phyloP scores from a whole-genome alignment of 441 rosid genomes.

The Kokia cookei region DNA sequence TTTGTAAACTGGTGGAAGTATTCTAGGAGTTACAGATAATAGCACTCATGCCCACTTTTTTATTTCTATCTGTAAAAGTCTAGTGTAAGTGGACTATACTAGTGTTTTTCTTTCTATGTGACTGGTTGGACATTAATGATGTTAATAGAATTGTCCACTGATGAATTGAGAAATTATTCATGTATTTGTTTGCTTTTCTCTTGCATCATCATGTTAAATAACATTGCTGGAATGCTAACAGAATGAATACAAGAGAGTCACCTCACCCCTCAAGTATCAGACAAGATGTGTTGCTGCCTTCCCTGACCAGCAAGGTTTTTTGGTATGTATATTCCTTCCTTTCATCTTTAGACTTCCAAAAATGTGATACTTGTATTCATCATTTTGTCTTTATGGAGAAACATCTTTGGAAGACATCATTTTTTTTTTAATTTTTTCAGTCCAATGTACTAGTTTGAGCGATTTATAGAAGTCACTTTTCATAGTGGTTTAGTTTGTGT shows the following conservation, averaged over 20 bases:
- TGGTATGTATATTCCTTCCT: slow-evolving; percentile 46
- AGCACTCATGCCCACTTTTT: background rate
- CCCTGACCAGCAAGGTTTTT: slow-evolving; percentile 97
- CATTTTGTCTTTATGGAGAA: background rate
- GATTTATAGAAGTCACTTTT: background rate
- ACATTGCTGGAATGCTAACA: slow-evolving; percentile 21
- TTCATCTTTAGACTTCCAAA: background rate
- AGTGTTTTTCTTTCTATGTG: background rate
- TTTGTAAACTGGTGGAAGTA: background rate
- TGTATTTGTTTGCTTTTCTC: background rate
- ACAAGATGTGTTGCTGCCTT: slow-evolving; percentile 96
- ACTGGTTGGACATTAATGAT: background rate
- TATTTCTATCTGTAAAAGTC: background rate
- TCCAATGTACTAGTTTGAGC: background rate
- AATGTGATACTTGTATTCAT: background rate
- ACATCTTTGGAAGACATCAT: background rate
- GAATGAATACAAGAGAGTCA: slow-evolving; percentile 83
- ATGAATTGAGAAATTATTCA: background rate
- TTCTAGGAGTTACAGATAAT: background rate
- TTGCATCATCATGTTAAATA: background rate
- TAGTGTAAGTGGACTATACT: background rate
- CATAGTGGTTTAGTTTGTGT: background rate
- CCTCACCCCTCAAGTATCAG: slow-evolving; percentile 90
- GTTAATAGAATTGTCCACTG: background rate
- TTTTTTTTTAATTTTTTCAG: background rate